Evolutionary conservation across 2,329 filamentous ascomycete genomes (phyloP), one percentile per base, ranked within the genome.

Genomic region (Penicillium freii): DNA sequence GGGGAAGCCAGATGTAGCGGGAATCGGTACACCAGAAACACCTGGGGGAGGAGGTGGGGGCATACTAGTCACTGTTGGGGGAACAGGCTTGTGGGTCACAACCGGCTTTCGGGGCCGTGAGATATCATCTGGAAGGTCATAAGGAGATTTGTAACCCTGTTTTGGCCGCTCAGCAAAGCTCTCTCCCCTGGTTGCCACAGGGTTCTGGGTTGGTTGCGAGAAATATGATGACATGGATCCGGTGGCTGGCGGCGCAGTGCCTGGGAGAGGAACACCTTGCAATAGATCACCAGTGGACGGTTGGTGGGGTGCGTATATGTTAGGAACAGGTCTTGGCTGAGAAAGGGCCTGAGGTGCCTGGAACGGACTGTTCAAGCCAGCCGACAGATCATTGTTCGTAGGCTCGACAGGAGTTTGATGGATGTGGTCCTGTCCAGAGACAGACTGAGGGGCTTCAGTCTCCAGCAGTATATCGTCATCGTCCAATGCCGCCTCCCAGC

Each of bases 161-260:
- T 96, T 97, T 3, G 91, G 80, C 73, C 95, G 95, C 73, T 93
- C 89, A 6, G 84, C 91, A 74, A 96, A 99, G 74, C 93, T 97
- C 71, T 95, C 86, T 1, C 85, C 81, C 74, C 86, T 86, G 57
- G 62, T 63, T 47, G 76, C 69, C 19, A 77, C 71, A 6, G 67
- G 64, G 17, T 66, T 68, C 25, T 66, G 62, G 1, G 68, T 58
- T 38, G 66, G 66, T 11, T 65, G 62, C 17, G 71, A 56, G 59
- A 69, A 69, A 60, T 71, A 67, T 44, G 69, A 58, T 55, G 68
- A 38, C 46, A 68, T 52, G 21, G 53, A 57, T 36, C 48, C 42
- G 23, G 45, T 61, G 13, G 49, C 48, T 17, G 59, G 57, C 27
- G 68, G 54, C 42, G 62, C 59, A 54, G 56, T 53, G 21, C 63